phyloP scores from a whole-genome alignment of 2,329 filamentous ascomycete genomes.

The Fusarium continuum region DNA sequence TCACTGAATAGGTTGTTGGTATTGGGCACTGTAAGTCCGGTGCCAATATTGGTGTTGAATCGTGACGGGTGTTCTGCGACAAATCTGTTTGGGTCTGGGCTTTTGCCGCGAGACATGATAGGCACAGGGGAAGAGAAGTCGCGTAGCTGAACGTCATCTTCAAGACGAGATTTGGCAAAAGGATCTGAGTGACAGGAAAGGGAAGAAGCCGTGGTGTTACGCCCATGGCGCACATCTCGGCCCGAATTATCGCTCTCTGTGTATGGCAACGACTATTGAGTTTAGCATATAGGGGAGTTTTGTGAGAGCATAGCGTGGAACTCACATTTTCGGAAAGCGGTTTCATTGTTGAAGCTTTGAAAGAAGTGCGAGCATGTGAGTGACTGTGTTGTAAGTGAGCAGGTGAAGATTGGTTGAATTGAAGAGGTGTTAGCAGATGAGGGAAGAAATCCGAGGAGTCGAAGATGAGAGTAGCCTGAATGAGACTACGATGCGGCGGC shows the following conservation, averaged over 20 bases:
- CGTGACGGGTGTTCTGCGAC: conserved; percentile 28
- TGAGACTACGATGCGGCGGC: neutral
- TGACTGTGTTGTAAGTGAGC: neutral
- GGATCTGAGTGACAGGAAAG: conserved; percentile 24
- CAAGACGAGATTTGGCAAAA: conserved; percentile 14
- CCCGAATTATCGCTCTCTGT: conserved; percentile 34
- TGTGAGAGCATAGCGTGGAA: neutral
- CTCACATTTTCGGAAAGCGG: conserved; percentile 16
- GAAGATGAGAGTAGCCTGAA: neutral
- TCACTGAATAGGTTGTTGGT: conserved; percentile 9
- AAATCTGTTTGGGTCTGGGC: conserved; percentile 21
- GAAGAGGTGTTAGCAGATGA: neutral
- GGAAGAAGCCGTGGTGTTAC: conserved; percentile 30
- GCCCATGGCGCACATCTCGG: conserved; percentile 26
- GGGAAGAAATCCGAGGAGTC: neutral
- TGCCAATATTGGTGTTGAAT: neutral
- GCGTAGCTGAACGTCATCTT: conserved; percentile 9
- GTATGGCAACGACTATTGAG: conserved; percentile 26
- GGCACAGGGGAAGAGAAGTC: conserved; percentile 20
- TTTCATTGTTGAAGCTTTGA: conserved; percentile 22
- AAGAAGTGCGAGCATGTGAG: neutral
- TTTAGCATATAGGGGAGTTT: conserved; percentile 1
- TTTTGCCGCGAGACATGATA: conserved; percentile 1
- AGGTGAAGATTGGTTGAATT: neutral
- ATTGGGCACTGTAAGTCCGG: neutral